Percentiles rank a stretch among this genome's conserved stretches.
These are phyloP conservation scores for Russula compacta DNA, from an alignment of 768 basidiomycete species.

Conservation along the genomic window DNA sequence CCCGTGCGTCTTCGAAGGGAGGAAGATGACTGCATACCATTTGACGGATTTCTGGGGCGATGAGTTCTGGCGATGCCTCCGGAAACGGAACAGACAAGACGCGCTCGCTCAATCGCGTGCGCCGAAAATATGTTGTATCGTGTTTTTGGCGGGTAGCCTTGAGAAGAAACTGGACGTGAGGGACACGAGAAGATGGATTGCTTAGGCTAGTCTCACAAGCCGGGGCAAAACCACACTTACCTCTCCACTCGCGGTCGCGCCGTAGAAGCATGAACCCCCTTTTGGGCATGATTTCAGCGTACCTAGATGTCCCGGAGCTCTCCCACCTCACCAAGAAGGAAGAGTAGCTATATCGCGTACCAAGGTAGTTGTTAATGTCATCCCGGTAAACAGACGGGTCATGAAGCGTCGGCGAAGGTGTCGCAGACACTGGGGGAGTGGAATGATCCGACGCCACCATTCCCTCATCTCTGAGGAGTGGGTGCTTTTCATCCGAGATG, in stretches of 20 bases:
- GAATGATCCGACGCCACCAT: neutral
- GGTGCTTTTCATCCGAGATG: slow-evolving; percentile 13
- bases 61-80: slow-evolving; percentile 14
- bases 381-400: slow-evolving; percentile 24
- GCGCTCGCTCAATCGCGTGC: slow-evolving; percentile 15
- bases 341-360: slow-evolving; percentile 23
- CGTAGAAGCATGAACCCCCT: slow-evolving; percentile 49
- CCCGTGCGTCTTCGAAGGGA: slow-evolving; percentile 47
- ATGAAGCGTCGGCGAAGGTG: neutral
- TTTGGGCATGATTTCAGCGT: slow-evolving; percentile 48
- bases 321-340: neutral
- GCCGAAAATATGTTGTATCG: slow-evolving; percentile 6
- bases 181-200: neutral
- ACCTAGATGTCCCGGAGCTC: slow-evolving; percentile 28
- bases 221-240: slow-evolving; percentile 28
- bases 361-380: slow-evolving; percentile 40
- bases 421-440: neutral
- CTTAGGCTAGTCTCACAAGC: slow-evolving; percentile 25
- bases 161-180: slow-evolving; percentile 1
- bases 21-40: slow-evolving; percentile 46
- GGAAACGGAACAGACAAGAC: slow-evolving; percentile 18
- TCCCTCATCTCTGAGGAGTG: slow-evolving; percentile 7
- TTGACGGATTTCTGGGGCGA: slow-evolving; percentile 26
- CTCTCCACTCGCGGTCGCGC: slow-evolving; percentile 60
- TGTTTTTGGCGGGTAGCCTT: neutral